Base-by-base conservation (phyloP, 2,329 filamentous ascomycete species). In the Alternaria gansuensis region DNA sequence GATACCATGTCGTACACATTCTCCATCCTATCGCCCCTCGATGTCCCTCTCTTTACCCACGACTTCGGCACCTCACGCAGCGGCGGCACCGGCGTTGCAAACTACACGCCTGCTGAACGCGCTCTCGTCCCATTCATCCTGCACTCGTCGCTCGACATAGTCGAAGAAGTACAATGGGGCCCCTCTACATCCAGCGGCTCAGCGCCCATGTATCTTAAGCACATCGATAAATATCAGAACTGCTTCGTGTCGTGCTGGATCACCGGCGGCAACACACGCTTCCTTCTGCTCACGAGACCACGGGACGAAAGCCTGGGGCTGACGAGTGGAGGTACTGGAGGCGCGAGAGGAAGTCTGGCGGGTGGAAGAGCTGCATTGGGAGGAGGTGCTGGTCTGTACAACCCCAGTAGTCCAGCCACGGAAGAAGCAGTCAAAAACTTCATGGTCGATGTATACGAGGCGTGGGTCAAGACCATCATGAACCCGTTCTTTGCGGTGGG, bases 51-150 rank as follows among this genome's bases (percentile, higher is more conserved):
- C 68, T 99, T 98, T 82, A 94, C 96, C 81, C 88, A 96, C 79
- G 93, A 97, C 76, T 99, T 99, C 77, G 95, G 95, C 71, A 97
- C 94, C 37, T 96, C 92, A 39, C 97, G 97, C 79, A 90, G 93
- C 71, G 93, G 94, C 80, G 94, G 94, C 76, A 95, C 98, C 83
- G 95, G 95, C 69, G 84, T 93, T 76, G 87, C 94, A 61, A 90
- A 91, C 74, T 98, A 97, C 83, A 87, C 86, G 58, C 91, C 96
- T 66, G 89, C 96, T 73, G 90, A 94, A 54, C 88, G 92, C 64
- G 92, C 96, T 78, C 90, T 97, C 84, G 97, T 97, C 81, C 95
- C 97, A 79, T 98, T 99, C 82, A 92, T 98, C 75, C 88, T 97
- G 31, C 94, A 99, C 81, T 93, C 92, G 68, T 91, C 91, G 66